phyloP scores from a whole-genome alignment of 805 yeast genomes.

The Spathaspora girioi region DNA sequence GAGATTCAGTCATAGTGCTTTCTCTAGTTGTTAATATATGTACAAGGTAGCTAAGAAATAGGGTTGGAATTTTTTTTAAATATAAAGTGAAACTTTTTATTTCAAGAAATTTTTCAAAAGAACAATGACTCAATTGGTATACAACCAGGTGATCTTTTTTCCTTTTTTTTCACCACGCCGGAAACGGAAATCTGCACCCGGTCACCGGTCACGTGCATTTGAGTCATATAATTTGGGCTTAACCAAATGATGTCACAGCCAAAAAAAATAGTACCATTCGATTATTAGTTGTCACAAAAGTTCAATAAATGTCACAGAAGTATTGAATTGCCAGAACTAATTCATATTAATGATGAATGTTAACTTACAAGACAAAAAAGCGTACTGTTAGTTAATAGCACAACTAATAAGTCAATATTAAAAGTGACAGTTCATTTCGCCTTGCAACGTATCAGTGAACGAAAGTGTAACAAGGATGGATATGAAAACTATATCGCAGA shows the following conservation, averaged over 20 bases:
- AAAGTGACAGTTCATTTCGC: too few relatives aligned
- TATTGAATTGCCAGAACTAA: too few relatives aligned
- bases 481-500: too few relatives aligned
- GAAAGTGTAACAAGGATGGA: too few relatives aligned
- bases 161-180: neutral
- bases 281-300: neutral
- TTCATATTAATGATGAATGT: too few relatives aligned
- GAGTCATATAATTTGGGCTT: neutral
- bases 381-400: too few relatives aligned
- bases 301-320: too few relatives aligned
- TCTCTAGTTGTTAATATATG: neutral
- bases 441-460: too few relatives aligned
- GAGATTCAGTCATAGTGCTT: constrained; percentile 4
- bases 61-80: neutral
- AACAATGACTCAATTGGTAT: neutral
- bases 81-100: too few relatives aligned
- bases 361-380: too few relatives aligned
- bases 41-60: neutral
- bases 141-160: neutral
- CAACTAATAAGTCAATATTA: too few relatives aligned
- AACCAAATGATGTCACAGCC: neutral
- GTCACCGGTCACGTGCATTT: neutral
- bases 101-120: neutral
- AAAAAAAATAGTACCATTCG: neutral
- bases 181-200: neutral